phyloP scores from a whole-genome alignment of 495 filamentous ascomycete species.

The Penicillium herquei region DNA sequence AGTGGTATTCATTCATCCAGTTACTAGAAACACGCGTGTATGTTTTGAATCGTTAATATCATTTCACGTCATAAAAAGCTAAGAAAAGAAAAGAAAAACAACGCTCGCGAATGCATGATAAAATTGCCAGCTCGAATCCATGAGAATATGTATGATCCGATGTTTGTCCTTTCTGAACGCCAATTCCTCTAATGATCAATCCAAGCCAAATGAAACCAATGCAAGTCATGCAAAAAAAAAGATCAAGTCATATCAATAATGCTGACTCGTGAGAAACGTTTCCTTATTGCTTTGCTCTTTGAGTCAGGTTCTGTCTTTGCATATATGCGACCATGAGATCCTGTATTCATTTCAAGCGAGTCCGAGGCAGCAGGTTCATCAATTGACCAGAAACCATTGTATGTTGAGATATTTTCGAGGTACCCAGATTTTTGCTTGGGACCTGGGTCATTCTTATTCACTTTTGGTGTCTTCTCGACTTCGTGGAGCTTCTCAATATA shows the following conservation, averaged over 20 bases:
- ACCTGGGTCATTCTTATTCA: background rate
- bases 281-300: constrained; percentile 24
- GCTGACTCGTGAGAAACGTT: constrained; percentile 37
- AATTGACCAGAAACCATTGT: constrained; percentile 36
- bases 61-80: background rate
- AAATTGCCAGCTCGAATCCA: background rate
- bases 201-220: no score
- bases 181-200: no score
- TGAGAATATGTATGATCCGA: no score
- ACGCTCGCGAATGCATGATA: background rate
- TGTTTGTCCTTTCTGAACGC: no score
- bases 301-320: background rate
- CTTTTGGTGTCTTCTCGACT: background rate
- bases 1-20: no score
- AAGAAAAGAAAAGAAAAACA: background rate
- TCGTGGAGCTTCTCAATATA: background rate
- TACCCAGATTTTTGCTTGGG: constrained; percentile 13
- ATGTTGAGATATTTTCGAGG: constrained; percentile 29
- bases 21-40: no score
- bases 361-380: constrained; percentile 15
- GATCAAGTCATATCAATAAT: constrained; percentile 35
- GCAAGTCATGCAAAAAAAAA: no score
- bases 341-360: background rate
- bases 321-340: no score
- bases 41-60: no score